Base-by-base conservation (phyloP, 2,329 filamentous ascomycete species). In the Colletotrichum sp. region DNA sequence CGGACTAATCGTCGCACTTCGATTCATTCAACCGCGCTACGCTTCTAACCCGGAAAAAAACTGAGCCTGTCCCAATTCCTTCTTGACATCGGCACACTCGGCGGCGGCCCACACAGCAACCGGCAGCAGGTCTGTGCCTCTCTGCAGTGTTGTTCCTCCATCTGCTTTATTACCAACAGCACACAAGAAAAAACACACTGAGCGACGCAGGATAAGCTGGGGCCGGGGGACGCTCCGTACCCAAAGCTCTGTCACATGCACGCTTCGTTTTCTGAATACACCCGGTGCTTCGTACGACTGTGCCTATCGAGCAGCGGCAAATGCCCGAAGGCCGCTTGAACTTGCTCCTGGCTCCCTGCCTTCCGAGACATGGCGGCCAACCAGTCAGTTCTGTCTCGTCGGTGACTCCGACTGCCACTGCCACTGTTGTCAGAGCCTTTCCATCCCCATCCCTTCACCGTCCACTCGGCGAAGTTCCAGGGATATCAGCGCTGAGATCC, bases 291-390 rank as follows among this genome's bases (percentile, higher is more conserved):
- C 34, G n/a, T 43, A 51, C 43, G 43, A 51, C 43, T 51, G 43
- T n/a, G 36, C 29, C 16, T 43, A 67, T 38, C 34, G 34, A 29
- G 21, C 66, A 63, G 66, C 57, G 29, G 29, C 71, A 63, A 63
- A 47, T 27, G 31, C 24, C 68, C 55, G 57, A 51, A n/a, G 36
- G 59, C 29, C 67, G 59, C 62, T 47, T 66, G 57, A 59, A 62
- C 63, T 55, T 15, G 54, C 61, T 27, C 33, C 55, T 66, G 33
- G 43, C 67, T 66, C 62, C 61, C 68, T 66, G 43, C 57, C 62
- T 38, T 71, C 72, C 34, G 72, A 74, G 68, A 74, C 72, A 74
- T 64, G 62, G 72, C 72, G 72, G 68, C 34, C 72, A 62, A 58
- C 51, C 68, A 38, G 21, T 58, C 68, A 38, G 21, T 58, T 51